Evolutionary conservation across 2,329 filamentous ascomycete species (phyloP).

Genomic region (Ophiosphaerella herpotricha): DNA sequence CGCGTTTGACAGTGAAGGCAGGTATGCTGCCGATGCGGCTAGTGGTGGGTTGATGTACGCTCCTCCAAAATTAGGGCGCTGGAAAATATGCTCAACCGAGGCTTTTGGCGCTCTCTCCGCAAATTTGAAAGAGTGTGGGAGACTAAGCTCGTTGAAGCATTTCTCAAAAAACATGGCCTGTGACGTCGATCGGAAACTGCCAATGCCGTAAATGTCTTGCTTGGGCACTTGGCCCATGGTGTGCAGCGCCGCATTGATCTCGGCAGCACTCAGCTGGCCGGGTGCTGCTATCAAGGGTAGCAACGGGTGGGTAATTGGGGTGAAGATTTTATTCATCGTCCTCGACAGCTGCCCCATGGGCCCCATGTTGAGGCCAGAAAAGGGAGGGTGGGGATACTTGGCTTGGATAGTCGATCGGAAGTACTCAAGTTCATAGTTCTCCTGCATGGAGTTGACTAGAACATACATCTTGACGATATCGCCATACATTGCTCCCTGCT

Average conservation of each 20-base stretch:
- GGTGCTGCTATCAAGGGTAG: slow-evolving; percentile 83
- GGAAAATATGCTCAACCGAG: slow-evolving; percentile 72
- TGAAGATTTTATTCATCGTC: slow-evolving; percentile 83
- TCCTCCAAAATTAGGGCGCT: slow-evolving; percentile 77
- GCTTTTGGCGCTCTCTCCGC: slow-evolving; percentile 72
- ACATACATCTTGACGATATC: slow-evolving; percentile 93
- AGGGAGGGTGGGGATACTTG: slow-evolving; percentile 71
- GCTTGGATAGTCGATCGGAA: slow-evolving; percentile 77
- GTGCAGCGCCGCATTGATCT: slow-evolving; percentile 80
- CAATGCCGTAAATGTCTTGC: slow-evolving; percentile 80
- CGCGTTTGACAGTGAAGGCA: slow-evolving; percentile 72
- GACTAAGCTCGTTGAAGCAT: slow-evolving; percentile 65
- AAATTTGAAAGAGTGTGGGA: slow-evolving; percentile 79
- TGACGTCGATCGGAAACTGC: slow-evolving; percentile 71
- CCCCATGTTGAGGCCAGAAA: slow-evolving; percentile 87
- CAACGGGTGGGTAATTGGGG: slow-evolving; percentile 83
- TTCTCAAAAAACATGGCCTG: slow-evolving; percentile 85
- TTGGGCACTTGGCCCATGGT: slow-evolving; percentile 80
- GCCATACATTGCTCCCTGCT: slow-evolving; percentile 72
- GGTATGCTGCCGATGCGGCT: slow-evolving; percentile 58
- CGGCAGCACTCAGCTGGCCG: slow-evolving; percentile 81
- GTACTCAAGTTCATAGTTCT: slow-evolving; percentile 89
- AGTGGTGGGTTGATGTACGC: slow-evolving; percentile 79
- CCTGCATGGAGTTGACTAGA: slow-evolving; percentile 78
- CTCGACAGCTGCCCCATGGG: slow-evolving; percentile 83